phyloP scores from a whole-genome alignment of 176 grass and related monocot species.

The Metroxylon sagu region DNA sequence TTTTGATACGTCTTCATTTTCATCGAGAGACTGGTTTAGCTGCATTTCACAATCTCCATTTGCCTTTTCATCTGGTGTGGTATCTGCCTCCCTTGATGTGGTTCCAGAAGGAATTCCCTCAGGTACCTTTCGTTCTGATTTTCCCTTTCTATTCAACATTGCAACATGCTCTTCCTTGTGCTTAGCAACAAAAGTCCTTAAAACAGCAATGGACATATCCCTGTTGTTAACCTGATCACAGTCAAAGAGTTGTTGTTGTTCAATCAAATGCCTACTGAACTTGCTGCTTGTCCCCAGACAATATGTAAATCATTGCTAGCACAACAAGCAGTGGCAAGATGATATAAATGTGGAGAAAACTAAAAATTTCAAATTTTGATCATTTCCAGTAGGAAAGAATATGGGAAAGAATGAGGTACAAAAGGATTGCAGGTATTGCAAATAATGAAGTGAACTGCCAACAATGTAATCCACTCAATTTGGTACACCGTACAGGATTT shows the following conservation, averaged over 20 bases:
- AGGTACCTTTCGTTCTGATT: not conserved
- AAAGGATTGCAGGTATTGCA: no score
- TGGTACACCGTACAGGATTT: no score
- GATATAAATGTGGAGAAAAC: no score
- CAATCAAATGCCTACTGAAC: not conserved
- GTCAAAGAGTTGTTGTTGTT: not conserved
- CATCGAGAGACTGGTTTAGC: slow-evolving; percentile 4
- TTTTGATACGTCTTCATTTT: not conserved
- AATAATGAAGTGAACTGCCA: no score
- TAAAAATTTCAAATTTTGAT: no score
- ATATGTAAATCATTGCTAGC: not conserved
- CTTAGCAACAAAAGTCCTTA: slow-evolving; percentile 37
- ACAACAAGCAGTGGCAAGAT: no score
- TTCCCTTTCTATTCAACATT: slow-evolving; percentile 12
- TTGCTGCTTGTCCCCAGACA: not conserved
- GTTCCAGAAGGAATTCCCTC: not conserved
- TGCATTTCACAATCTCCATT: slow-evolving; percentile 14
- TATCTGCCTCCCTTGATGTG: not conserved
- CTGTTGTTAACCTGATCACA: slow-evolving; percentile 40
- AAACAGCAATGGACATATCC: slow-evolving; percentile 40
- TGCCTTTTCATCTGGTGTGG: slow-evolving; percentile 7
- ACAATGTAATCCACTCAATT: no score
- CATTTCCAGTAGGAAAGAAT: no score
- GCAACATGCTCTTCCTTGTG: slow-evolving; percentile 29
- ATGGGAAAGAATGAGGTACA: no score